Conservation (phyloP, 2,329 filamentous ascomycete genomes). For the Ilyonectria sp. region DNA sequence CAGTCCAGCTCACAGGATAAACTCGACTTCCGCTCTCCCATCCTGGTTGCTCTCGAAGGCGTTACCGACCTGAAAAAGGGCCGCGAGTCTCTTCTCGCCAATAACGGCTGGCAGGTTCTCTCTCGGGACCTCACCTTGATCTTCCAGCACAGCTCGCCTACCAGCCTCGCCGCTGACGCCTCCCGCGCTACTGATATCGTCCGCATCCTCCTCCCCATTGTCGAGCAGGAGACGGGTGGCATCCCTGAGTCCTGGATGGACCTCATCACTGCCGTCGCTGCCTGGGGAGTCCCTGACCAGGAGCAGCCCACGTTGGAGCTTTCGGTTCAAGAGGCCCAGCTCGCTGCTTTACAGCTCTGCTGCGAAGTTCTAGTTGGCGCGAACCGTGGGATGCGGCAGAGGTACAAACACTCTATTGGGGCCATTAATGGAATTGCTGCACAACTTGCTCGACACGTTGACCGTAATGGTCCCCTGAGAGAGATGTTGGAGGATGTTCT, state of each 20-base stretch:
- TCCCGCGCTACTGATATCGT: conserved; percentile 69
- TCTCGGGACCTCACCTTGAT: conserved; percentile 64
- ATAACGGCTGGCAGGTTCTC: conserved; percentile 70
- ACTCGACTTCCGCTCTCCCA: conserved; percentile 70
- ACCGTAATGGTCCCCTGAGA: conserved; percentile 51
- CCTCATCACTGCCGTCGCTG: conserved; percentile 66
- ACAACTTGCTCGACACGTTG: conserved; percentile 56
- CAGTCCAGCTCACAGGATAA: conserved; percentile 51
- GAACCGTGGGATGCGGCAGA: conserved; percentile 61
- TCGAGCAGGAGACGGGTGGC: conserved; percentile 61
- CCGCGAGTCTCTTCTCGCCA: conserved; percentile 61
- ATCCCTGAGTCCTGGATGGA: conserved; percentile 71
- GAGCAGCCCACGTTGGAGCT: conserved; percentile 27
- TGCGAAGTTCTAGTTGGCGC: conserved; percentile 65
- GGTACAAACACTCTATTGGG: conserved; percentile 66
- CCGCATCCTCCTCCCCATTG: conserved; percentile 67
- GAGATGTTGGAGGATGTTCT: conserved; percentile 64
- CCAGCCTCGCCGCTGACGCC: conserved; percentile 50
- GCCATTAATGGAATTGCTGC: conserved; percentile 65
- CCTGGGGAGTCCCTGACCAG: conserved; percentile 59
- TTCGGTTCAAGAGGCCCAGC: conserved; percentile 63
- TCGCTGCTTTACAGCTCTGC: conserved; percentile 70
- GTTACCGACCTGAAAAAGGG: conserved; percentile 66
- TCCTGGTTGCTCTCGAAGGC: conserved; percentile 73
- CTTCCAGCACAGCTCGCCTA: conserved; percentile 53